Percentiles rank a stretch among this genome's conserved stretches.
Conservation (phyloP, 495 filamentous ascomycete genomes). For the Corynascus novoguineensis region DNA sequence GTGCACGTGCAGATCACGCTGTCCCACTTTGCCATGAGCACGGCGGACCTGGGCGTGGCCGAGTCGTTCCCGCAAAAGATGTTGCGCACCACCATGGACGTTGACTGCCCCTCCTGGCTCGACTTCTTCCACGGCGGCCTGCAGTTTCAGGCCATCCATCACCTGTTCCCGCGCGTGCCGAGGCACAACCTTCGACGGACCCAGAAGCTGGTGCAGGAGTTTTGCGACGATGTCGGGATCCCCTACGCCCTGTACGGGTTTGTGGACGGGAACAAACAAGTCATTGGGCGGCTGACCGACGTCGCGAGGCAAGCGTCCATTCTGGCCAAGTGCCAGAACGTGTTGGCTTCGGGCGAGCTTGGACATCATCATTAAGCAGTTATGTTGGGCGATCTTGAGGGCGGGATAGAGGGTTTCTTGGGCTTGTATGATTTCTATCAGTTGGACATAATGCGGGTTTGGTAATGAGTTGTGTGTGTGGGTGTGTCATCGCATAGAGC, state of each 20-base stretch:
- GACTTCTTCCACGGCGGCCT: conserved; percentile 95
- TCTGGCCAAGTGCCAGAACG: conserved; percentile 77
- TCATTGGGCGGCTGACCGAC: conserved; percentile 77
- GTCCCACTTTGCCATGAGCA: conserved; percentile 96
- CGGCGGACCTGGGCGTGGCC: conserved; percentile 74
- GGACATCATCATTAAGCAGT: conserved; percentile 26
- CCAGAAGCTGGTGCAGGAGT: conserved; percentile 79
- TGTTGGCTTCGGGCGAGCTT: conserved; percentile 36
- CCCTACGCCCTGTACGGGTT: conserved; percentile 95
- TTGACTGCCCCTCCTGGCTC: conserved; percentile 91
- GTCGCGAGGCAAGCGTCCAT: conserved; percentile 83
- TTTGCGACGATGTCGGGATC: conserved; percentile 85
- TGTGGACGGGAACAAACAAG: conserved; percentile 82
- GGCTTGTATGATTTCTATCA: not conserved
- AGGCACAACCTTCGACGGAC: conserved; percentile 83
- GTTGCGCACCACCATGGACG: conserved; percentile 96
- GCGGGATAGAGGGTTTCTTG: not conserved
- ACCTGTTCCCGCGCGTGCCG: conserved; percentile 90
- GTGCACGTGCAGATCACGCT: conserved; percentile 95
- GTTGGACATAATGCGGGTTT: too few relatives aligned
- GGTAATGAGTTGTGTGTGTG: too few relatives aligned
- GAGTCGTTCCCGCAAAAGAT: conserved; percentile 96
- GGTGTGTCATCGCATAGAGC: too few relatives aligned
- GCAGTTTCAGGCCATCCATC: conserved; percentile 95
- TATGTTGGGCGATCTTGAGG: not conserved